Evolutionary conservation across 805 yeast genomes (phyloP).

Genomic region (Wickerhamomyces canadensis): DNA sequence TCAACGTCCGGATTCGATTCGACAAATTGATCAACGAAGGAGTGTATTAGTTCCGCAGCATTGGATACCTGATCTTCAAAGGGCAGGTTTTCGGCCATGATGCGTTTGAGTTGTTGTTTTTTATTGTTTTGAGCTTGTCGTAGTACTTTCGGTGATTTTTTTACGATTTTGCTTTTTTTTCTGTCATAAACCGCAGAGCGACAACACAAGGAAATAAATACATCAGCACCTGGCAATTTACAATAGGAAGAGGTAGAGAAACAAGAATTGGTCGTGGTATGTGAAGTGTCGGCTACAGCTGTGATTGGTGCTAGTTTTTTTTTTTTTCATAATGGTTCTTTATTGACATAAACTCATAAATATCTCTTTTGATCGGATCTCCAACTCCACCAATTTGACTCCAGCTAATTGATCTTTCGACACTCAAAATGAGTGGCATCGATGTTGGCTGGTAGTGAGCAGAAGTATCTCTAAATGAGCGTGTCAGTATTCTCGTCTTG

Average conservation of each 20-base stretch:
- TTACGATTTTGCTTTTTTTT: neutral
- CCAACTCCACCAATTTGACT: too few species aligned
- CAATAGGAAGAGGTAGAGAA: too few species aligned
- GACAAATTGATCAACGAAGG: neutral
- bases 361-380: too few species aligned
- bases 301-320: too few species aligned
- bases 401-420: slow-evolving; percentile 33
- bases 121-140: neutral
- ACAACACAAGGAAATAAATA: too few species aligned
- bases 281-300: too few species aligned
- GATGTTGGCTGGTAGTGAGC: slow-evolving; percentile 43
- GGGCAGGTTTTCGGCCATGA: neutral
- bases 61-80: neutral
- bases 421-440: slow-evolving; percentile 49
- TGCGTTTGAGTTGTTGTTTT: neutral
- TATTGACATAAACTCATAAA: too few species aligned
- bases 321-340: too few species aligned
- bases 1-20: neutral
- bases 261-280: too few species aligned
- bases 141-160: neutral
- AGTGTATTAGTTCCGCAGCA: neutral
- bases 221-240: too few species aligned
- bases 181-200: too few species aligned
- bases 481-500: slow-evolving; percentile 1
- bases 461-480: slow-evolving; percentile 35